Conservation (phyloP, 192 early-diverging fungal species). For the Lobosporangium transversale region DNA sequence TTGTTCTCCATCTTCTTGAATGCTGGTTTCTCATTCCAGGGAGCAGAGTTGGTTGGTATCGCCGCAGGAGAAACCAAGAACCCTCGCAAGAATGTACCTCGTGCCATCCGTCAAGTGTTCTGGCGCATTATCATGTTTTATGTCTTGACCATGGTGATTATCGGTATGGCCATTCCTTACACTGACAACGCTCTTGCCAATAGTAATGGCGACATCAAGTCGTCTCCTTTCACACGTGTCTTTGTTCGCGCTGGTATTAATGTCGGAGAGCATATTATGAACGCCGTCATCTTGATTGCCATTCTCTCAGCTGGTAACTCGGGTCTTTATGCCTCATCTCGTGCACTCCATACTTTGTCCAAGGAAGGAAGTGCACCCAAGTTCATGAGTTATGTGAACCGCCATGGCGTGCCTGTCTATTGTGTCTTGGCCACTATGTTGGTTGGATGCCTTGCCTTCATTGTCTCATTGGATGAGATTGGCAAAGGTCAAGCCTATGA, state of each 20-base stretch:
- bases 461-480: constrained; percentile 58
- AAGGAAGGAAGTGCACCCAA: constrained; percentile 75
- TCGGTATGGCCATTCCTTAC: constrained; percentile 85
- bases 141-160: constrained; percentile 82
- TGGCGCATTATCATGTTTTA: constrained; percentile 90
- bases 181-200: constrained; percentile 63
- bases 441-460: constrained; percentile 68
- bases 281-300: constrained; percentile 71
- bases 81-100: constrained; percentile 78
- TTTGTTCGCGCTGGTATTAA: constrained; percentile 65
- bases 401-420: constrained; percentile 70
- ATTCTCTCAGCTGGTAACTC: constrained; percentile 83
- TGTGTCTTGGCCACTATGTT: constrained; percentile 67
- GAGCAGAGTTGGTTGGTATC: constrained; percentile 90
- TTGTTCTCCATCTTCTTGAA: constrained; percentile 74
- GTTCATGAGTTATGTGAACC: constrained; percentile 64
- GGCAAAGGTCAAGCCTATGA: constrained; percentile 72
- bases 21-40: constrained; percentile 87
- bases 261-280: constrained; percentile 69
- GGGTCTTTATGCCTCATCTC: constrained; percentile 82
- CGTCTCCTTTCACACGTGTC: constrained; percentile 75
- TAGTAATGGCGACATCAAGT: constrained; percentile 55
- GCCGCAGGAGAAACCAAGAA: constrained; percentile 90
- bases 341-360: constrained; percentile 82
- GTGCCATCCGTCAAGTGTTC: constrained; percentile 80